Evolutionary conservation across 805 yeast genomes (phyloP), one percentile per base, ranked within the genome.

Genomic region (Kregervanrija fluxuum): DNA sequence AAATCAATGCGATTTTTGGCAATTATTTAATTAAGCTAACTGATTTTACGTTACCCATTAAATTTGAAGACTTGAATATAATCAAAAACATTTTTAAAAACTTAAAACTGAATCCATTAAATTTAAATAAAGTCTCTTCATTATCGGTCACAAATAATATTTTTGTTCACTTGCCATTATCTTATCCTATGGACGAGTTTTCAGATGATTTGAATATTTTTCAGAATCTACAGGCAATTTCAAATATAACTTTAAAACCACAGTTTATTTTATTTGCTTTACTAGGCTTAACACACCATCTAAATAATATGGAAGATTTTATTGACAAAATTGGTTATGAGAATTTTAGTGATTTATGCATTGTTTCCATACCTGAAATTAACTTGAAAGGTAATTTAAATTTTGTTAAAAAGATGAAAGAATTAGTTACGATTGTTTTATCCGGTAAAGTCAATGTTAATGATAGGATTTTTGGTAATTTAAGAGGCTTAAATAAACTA

Each of bases 321-420:
- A 15, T 36, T 9, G 30, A 33, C 11, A 22, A 30, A 11, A 14
- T 38, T 17, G 47, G 42, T 14, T 41, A 37, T 16, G 6, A 28
- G 9, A n/a, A 16, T 30, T 43, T 46, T 40, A 43, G 42, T 15
- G 47, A 46, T 37, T 41, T 46, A 13, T 43, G 49, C 17, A 14
- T 46, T 35, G 41, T 40, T 5, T 35, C 37, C 5, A 22, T 30
- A 11, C 47, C 49, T 5, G 15, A 10, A 8, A 33, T 46, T 33
- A 13, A 33, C 10, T 33, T 35, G 10, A 14, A 22, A 10, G 48
- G 48, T 0, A 37, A 43, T 31, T 40, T 46, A 12, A 10, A 8
- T 8, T 46, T 46, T 22, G 28, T 43, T 8, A 30, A 35, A 10
- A 22, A 43, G 11, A 37, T 46, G 44, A 15, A 17, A 6, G 41